Evolutionary conservation across 352 stramenopile species (phyloP).

Genomic region (Halophytophthora polymorphica): DNA sequence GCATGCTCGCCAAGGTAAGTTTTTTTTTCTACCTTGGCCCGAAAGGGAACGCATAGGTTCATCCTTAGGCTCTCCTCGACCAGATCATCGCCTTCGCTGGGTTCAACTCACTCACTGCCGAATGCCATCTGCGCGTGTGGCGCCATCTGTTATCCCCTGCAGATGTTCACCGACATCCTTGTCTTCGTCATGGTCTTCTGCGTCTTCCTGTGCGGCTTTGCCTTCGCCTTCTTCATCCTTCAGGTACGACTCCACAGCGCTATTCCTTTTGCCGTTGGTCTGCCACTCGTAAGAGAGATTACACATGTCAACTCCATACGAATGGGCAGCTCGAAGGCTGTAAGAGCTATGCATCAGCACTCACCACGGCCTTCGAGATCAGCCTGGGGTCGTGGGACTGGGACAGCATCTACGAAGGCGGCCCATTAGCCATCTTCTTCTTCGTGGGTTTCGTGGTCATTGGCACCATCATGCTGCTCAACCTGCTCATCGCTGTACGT

Average conservation of each 20-base stretch:
- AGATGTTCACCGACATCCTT: slow-evolving; percentile 83
- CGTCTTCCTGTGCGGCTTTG: slow-evolving; percentile 70
- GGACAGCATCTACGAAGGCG: slow-evolving; percentile 66
- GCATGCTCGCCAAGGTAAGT: slow-evolving; percentile 80
- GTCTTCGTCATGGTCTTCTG: slow-evolving; percentile 76
- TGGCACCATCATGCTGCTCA: slow-evolving; percentile 82
- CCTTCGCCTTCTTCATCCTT: slow-evolving; percentile 81
- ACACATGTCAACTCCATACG: neutral
- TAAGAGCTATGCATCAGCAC: slow-evolving; percentile 52
- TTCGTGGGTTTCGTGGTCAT: slow-evolving; percentile 75
- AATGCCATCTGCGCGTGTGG: neutral
- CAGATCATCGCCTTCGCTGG: no score
- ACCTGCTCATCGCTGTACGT: slow-evolving; percentile 69
- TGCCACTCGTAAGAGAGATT: neutral
- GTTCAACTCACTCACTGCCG: neutral
- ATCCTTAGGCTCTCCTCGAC: no score
- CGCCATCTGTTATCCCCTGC: neutral
- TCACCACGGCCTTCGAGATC: slow-evolving; percentile 66
- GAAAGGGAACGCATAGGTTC: no score
- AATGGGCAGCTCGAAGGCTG: slow-evolving; percentile 59
- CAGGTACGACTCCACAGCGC: slow-evolving; percentile 32
- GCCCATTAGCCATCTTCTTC: slow-evolving; percentile 61
- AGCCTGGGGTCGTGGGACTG: slow-evolving; percentile 78
- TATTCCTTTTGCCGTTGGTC: neutral
- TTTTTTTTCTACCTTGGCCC: no score